Evolutionary conservation across 805 yeast genomes (phyloP).

Genomic region (Lipomyces yamanashiensis): DNA sequence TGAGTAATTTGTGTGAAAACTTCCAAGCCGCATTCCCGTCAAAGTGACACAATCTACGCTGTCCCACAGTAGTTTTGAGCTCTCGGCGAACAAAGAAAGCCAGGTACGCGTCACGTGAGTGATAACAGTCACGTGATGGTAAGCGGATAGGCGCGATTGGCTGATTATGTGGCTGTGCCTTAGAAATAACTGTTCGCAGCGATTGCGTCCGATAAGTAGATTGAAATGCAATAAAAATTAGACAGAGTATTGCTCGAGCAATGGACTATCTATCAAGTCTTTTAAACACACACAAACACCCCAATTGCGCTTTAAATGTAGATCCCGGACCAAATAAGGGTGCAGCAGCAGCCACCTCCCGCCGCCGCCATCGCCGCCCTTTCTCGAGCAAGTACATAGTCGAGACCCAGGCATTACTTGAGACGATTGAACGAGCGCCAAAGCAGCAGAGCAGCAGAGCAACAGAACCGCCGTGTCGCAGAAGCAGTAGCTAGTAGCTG

Average conservation of each 20-base stretch:
- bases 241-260: neutral
- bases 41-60: neutral
- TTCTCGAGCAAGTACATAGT: constrained; percentile 6
- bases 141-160: constrained; percentile 16
- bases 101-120: constrained; percentile 8
- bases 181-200: constrained; percentile 5
- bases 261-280: neutral
- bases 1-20: neutral
- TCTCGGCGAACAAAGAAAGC: neutral
- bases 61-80: neutral
- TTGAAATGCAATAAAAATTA: neutral
- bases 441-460: constrained; percentile 7
- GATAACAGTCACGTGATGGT: constrained; percentile 15
- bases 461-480: constrained; percentile 3
- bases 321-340: neutral
- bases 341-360: constrained; percentile 14
- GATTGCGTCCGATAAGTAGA: neutral
- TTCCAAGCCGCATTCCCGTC: neutral
- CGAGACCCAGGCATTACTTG: neutral
- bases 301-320: neutral
- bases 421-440: neutral
- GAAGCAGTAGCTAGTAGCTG: constrained; percentile 13
- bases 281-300: neutral
- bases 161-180: constrained; percentile 17
- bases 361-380: constrained; percentile 17